Percentiles rank a stretch among this genome's conserved stretches.
Evolutionary conservation across 495 filamentous ascomycete genomes (phyloP).

Genomic region (Lineolata rhizophorae): DNA sequence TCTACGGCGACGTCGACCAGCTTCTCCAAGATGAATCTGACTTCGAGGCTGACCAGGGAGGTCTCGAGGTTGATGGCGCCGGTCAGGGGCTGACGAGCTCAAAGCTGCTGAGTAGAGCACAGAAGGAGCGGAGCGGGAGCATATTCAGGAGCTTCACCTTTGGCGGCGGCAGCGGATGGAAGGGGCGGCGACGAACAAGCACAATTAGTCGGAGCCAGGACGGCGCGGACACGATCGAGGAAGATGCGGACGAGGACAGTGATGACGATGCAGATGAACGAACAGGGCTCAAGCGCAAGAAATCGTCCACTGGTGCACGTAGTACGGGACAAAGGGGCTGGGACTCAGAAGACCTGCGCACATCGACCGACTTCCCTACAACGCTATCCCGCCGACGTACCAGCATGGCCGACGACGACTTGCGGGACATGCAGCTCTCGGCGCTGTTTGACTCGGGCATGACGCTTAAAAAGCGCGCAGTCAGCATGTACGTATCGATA

Average conservation of each 20-base stretch:
- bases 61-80: too few relatives aligned
- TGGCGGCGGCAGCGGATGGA: constrained; percentile 8
- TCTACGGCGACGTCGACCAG: constrained; percentile 58
- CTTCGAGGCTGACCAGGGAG: constrained; percentile 43
- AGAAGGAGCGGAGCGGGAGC: constrained; percentile 27
- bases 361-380: constrained; percentile 30
- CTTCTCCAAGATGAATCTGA: constrained; percentile 52
- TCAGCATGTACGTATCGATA: constrained; percentile 75
- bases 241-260: constrained; percentile 25
- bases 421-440: constrained; percentile 46
- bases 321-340: constrained; percentile 14
- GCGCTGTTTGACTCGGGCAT: constrained; percentile 60
- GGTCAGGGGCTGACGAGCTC: too few relatives aligned
- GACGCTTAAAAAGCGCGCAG: constrained; percentile 73
- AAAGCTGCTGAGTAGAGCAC: too few relatives aligned
- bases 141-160: constrained; percentile 24
- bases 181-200: constrained; percentile 26
- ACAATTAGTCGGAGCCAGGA: constrained; percentile 18
- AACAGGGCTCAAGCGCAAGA: constrained; percentile 26
- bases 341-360: constrained; percentile 19
- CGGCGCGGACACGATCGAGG: constrained; percentile 12
- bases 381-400: constrained; percentile 25
- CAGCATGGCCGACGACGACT: constrained; percentile 45
- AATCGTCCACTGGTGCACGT: constrained; percentile 13
- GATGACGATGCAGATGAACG: constrained; percentile 51